Conservation (phyloP, 495 filamentous ascomycete genomes). For the Hyaloscypha bicolor region DNA sequence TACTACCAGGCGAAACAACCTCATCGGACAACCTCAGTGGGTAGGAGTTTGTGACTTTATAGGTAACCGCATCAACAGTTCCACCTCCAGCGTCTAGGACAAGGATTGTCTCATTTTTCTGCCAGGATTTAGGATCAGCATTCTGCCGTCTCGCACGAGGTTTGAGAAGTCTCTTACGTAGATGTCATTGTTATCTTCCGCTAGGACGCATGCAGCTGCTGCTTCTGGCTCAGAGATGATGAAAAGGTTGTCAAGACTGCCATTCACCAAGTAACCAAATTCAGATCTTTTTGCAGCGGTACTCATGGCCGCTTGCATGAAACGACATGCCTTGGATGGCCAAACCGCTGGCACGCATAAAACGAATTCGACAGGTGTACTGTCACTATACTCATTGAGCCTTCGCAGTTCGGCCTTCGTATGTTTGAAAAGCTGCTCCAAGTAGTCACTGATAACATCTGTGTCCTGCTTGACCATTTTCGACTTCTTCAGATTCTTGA, state of each 20-base stretch:
- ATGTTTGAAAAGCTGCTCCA: conserved; percentile 32
- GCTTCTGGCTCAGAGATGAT: conserved; percentile 40
- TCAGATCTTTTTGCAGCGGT: conserved; percentile 29
- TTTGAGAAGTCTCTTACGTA: conserved; percentile 13
- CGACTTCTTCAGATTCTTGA: conserved; percentile 13
- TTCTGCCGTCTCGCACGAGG: conserved; percentile 8
- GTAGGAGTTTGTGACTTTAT: conserved; percentile 51
- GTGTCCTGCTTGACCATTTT: conserved; percentile 25
- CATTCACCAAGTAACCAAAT: conserved; percentile 26
- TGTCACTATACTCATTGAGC: conserved; percentile 13
- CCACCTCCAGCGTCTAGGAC: conserved; percentile 54
- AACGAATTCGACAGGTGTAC: conserved; percentile 30
- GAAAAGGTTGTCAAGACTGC: conserved; percentile 34
- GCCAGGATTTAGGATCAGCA: conserved; percentile 23
- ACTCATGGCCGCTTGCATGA: conserved; percentile 36
- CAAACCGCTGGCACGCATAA: conserved; percentile 39
- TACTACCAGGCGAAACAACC: conserved; percentile 17
- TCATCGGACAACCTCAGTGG: conserved; percentile 33
- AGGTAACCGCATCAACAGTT: conserved; percentile 53
- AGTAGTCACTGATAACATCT: conserved; percentile 33
- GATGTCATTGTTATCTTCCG: conserved; percentile 13
- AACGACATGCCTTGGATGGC: conserved; percentile 35
- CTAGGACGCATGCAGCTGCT: conserved; percentile 35
- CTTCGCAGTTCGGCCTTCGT: conserved; percentile 27
- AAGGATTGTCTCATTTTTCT: conserved; percentile 38